A percentile compares a stretch with the other conserved stretches of the same genome.
Conservation (phyloP, 345 rosid genomes). For the Euphorbia peplus region DNA sequence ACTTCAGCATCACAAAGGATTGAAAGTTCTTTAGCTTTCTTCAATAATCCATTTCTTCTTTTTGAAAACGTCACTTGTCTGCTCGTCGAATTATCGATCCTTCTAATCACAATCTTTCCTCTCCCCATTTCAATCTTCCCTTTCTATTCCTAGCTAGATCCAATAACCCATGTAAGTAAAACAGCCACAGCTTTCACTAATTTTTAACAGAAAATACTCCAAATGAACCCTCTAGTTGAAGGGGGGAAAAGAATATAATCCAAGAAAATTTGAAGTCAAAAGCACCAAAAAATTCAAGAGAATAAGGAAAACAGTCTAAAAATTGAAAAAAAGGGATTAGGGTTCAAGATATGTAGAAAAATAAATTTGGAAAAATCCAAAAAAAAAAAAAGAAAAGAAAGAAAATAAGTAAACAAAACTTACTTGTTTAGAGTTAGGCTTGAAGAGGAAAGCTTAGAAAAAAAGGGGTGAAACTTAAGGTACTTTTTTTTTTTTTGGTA, state of each 20-base stretch:
- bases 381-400: background rate
- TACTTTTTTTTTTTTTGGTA: too few species aligned
- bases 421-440: slow-evolving; percentile 10
- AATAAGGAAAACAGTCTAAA: background rate
- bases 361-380: too few species aligned
- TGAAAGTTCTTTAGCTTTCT: slow-evolving; percentile 51
- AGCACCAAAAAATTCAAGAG: background rate
- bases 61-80: slow-evolving; percentile 60
- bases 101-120: slow-evolving; percentile 50
- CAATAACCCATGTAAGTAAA: slow-evolving; percentile 11
- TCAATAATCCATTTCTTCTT: slow-evolving; percentile 46
- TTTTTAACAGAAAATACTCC: background rate
- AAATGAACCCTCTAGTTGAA: too few species aligned
- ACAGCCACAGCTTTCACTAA: background rate
- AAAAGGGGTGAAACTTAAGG: background rate
- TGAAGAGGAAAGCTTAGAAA: background rate
- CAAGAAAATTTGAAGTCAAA: slow-evolving; percentile 1
- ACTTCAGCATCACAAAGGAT: slow-evolving; percentile 56
- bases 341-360: background rate
- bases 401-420: background rate
- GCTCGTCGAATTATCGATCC: slow-evolving; percentile 56
- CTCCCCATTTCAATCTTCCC: slow-evolving; percentile 65
- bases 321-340: too few species aligned
- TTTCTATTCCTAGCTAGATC: too few species aligned
- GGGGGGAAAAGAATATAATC: too few species aligned